Base-by-base conservation (phyloP, 2,329 filamentous ascomycete species). In the Diaporthe sp. region DNA sequence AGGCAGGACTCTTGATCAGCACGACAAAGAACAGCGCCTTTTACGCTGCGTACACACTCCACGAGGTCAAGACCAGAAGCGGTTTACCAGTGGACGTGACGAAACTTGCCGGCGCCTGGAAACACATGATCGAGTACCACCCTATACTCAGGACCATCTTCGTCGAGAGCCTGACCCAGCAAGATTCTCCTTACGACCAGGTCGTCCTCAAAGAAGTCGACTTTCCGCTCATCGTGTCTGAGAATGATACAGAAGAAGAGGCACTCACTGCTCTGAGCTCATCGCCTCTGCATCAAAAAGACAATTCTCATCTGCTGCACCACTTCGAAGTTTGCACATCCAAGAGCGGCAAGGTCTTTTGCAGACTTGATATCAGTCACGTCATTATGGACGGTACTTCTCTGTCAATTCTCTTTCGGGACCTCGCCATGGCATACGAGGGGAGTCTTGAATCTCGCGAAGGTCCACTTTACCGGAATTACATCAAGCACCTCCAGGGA, bases 1-100 rank as follows among this genome's bases (percentile, higher is more conserved):
- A 85, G 56, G 78, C 80, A 1, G 83, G 83, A 5, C 80, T 85
- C 17, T 73, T 84, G 0, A 73, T 85, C n/a, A 84, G 82, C 32
- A 82, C 84, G 51, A 61, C 78, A 22, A 70, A 77, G 5, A 75
- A 76, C 25, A 77, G 78, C n/a, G 76, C 76, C 0, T 77, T 77
- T 51, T 80, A 81, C 72, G 77, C 25, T 37, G 47, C 58, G 15
- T 61, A 61, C 19, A 61, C 58, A 42, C 58, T 61, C 4, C 58
- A 61, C n/a, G 58, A 61, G 35, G 56, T 71, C 25, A 47, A 71
- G 58, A 53, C 39, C 3, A 59, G 56, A 22, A n/a, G 58, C 47
- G 35, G 58, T 7, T 35, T 35, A 17, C 32, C 56, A 30, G 37
- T 79, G 19, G 76, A 78, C 30, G n/a, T 39, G 1, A 39, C 39